A percentile compares a stretch with the other conserved stretches of the same genome.
These are phyloP conservation scores for Allium sativum DNA, from an alignment of 106 monocot species.

Conservation along the genomic window DNA sequence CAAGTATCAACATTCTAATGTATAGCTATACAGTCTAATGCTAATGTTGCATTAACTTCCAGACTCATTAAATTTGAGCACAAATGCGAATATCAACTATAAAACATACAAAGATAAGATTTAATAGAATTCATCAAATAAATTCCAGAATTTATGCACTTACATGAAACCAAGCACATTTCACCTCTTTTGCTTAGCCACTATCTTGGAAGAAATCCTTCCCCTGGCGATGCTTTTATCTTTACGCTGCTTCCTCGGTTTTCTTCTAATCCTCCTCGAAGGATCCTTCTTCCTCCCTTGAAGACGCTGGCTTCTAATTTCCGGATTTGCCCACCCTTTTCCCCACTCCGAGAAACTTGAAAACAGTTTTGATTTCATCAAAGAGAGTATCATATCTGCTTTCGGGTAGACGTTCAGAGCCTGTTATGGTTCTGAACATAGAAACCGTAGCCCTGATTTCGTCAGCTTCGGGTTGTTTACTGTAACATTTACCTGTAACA, in stretches of 20 bases:
- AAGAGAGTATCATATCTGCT: conserved; percentile 73
- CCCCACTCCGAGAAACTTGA: conserved; percentile 80
- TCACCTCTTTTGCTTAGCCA: conserved; percentile 23
- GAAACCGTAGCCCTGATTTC: conserved; percentile 43
- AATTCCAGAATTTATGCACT: too few relatives aligned
- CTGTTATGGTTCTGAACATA: conserved; percentile 22
- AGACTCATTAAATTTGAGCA: too few relatives aligned
- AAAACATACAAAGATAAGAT: too few relatives aligned
- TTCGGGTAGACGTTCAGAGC: conserved; percentile 45
- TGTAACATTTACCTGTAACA: conserved; percentile 46
- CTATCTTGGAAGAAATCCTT: conserved; percentile 57
- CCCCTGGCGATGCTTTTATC: conserved; percentile 40
- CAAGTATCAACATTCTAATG: too few relatives aligned
- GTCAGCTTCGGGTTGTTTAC: conserved; percentile 61
- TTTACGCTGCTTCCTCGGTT: not conserved
- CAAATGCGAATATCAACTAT: too few relatives aligned
- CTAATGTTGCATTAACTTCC: too few relatives aligned
- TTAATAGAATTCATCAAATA: too few relatives aligned
- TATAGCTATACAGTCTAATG: too few relatives aligned
- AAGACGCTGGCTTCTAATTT: conserved; percentile 66
- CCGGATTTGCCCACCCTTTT: conserved; percentile 92
- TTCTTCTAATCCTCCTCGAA: conserved; percentile 21
- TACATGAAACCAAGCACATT: too few relatives aligned
- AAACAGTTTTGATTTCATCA: conserved; percentile 17
- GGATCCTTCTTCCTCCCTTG: conserved; percentile 17